These are phyloP conservation scores for Acacia crassicarpa DNA, from an alignment of 306 rosid species.

Conservation along the genomic window DNA sequence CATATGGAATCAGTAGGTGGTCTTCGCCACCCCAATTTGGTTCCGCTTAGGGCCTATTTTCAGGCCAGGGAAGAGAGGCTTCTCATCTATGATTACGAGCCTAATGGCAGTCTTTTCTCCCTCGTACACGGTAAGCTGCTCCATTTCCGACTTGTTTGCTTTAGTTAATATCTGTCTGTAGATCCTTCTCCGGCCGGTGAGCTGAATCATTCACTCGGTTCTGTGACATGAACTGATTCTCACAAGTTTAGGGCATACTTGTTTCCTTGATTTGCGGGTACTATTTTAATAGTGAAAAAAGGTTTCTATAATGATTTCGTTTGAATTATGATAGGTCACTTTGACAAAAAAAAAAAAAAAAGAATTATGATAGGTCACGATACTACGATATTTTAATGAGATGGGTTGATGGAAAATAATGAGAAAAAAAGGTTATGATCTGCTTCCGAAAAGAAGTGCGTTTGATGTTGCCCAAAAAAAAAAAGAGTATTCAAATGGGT, in stretches of 20 bases:
- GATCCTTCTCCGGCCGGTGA: slow-evolving; percentile 8
- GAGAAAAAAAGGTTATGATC: too few species aligned
- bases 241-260: not conserved
- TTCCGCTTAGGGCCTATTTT: slow-evolving; percentile 76
- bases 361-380: too few species aligned
- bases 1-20: slow-evolving; percentile 93
- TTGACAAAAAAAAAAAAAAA: too few species aligned
- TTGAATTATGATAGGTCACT: too few species aligned
- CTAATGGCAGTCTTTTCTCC: slow-evolving; percentile 85
- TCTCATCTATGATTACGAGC: slow-evolving; percentile 74
- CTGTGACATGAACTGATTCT: not conserved
- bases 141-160: not conserved
- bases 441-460: not conserved
- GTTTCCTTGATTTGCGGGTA: not conserved
- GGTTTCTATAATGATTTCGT: too few species aligned
- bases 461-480: not conserved
- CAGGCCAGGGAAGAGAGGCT: slow-evolving; percentile 87
- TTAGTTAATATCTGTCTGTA: not conserved
- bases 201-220: not conserved
- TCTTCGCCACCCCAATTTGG: slow-evolving; percentile 84
- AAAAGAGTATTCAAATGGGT: not conserved
- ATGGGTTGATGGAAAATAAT: too few species aligned
- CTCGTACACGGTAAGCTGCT: slow-evolving; percentile 72
- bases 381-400: too few species aligned
- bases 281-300: not conserved